Conservation (phyloP, 83 land plant genomes). For the Picea abies region DNA sequence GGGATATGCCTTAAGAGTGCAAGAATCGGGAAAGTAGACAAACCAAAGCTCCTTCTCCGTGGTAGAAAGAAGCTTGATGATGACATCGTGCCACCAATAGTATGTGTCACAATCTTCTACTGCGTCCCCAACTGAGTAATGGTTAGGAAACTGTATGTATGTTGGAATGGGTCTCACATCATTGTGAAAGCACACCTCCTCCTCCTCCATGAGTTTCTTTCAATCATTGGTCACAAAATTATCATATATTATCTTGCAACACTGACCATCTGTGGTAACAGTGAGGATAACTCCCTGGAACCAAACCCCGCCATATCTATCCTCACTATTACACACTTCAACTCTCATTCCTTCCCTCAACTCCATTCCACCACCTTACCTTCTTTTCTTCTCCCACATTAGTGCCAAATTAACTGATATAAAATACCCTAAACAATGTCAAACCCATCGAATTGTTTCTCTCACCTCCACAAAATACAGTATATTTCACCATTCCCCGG, state of each 20-base stretch:
- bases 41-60: not conserved
- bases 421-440: too few species aligned
- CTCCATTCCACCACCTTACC: constrained; percentile 4
- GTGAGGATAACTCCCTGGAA: not conserved
- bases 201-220: not conserved
- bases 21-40: not conserved
- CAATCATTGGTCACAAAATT: not conserved
- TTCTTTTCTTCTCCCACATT: not conserved
- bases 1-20: not conserved
- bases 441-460: too few species aligned
- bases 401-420: too few species aligned
- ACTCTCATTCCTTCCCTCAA: not conserved
- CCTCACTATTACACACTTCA: constrained; percentile 8
- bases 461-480: too few species aligned
- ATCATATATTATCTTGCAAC: not conserved
- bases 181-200: not conserved
- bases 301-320: constrained; percentile 17
- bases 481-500: too few species aligned
- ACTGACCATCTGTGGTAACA: not conserved
- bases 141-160: not conserved
- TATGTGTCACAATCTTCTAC: constrained; percentile 8
- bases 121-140: not conserved
- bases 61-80: not conserved
- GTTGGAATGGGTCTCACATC: constrained; percentile 14
- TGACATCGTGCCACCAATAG: constrained; percentile 14